A percentile compares a stretch with the other conserved stretches of the same genome.
These are phyloP conservation scores for Tylopilus sp. DNA, from an alignment of 1,284 basidiomycete genomes.

Conservation along the genomic window DNA sequence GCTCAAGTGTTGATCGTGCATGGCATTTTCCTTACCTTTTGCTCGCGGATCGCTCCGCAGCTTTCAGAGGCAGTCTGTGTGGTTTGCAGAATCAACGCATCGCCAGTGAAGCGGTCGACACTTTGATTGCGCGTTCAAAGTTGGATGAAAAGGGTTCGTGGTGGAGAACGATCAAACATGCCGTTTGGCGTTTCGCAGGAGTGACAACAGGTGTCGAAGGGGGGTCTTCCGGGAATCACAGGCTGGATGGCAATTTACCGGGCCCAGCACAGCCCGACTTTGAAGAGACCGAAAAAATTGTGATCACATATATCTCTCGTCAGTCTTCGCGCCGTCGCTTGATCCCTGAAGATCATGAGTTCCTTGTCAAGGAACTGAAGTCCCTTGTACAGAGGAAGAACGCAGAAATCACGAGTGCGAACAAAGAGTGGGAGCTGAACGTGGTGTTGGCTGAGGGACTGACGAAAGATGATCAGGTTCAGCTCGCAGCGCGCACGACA, in stretches of 20 bases:
- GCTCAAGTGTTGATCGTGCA: constrained; percentile 29
- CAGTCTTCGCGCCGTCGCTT: constrained; percentile 59
- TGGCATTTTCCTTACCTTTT: constrained; percentile 61
- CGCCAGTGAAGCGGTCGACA: constrained; percentile 58
- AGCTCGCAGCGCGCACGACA: constrained; percentile 59
- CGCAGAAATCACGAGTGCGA: constrained; percentile 9
- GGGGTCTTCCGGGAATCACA: background rate
- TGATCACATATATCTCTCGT: constrained; percentile 74
- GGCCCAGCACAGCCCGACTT: constrained; percentile 19
- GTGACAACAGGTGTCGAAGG: constrained; percentile 27
- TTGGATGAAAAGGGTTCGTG: constrained; percentile 44
- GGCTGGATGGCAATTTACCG: background rate
- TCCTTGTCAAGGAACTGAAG: constrained; percentile 54
- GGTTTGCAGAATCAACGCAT: constrained; percentile 63
- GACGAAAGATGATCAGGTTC: constrained; percentile 69
- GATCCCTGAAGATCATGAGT: constrained; percentile 54
- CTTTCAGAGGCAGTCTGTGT: constrained; percentile 62
- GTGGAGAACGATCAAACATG: constrained; percentile 67
- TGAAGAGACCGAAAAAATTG: constrained; percentile 41
- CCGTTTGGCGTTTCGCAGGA: constrained; percentile 62
- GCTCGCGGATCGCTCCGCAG: constrained; percentile 69
- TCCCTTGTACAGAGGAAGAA: constrained; percentile 50
- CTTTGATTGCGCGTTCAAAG: constrained; percentile 20
- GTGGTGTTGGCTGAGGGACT: constrained; percentile 64
- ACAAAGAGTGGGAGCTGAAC: constrained; percentile 55